Base-by-base conservation (phyloP, 2,329 filamentous ascomycete genomes). In the Lachnellula arida region DNA sequence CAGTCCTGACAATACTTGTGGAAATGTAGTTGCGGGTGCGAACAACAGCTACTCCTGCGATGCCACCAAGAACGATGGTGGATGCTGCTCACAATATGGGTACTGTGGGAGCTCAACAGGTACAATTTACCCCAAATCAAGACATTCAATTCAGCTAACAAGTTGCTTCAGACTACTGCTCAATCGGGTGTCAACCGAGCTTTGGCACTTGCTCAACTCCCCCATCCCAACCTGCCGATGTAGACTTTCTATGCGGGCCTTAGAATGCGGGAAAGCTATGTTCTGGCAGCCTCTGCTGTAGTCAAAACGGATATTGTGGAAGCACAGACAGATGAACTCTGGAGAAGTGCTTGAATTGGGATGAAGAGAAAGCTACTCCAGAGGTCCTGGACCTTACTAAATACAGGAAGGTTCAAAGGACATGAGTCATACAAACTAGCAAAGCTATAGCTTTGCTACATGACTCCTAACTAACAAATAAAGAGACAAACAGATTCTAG, bases 81-180 rank as follows among this genome's bases (percentile, higher is more conserved):
- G 59, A 8, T 71, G 69, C 55, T 71, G 69, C 50, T 69, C 67
- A 23, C 55, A 65, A 32, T 65, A 65, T 58, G 65, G 67, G n/a
- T 70, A 63, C 59, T 70, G 68, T 52, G 68, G 68, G 25, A 56
- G 51, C 28, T 54, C 65, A 17, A 34, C 46, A 39, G 46, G 56
- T 56, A 58, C n/a, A 22, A 40, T 40, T 35, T 32, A n/a, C 9
- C 28, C 19, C 25, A 25, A 28, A 34, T 17, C 14, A 9, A 17
- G 34, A 7, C 15, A n/a, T 35, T 19, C 9, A 40, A 40, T 14
- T 11, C 2, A 17, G 42, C 42, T 47, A 51, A 51, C 28, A 32
- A 28, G 9, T 40, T 40, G 15, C 39, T 22, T 14, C 39, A 48
- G 53, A 58, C n/a, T 58, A 55, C 39, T 58, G 56, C 39, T 32